Evolutionary conservation across 2,329 filamentous ascomycete species (phyloP).

Genomic region (Nothopassalora personata): DNA sequence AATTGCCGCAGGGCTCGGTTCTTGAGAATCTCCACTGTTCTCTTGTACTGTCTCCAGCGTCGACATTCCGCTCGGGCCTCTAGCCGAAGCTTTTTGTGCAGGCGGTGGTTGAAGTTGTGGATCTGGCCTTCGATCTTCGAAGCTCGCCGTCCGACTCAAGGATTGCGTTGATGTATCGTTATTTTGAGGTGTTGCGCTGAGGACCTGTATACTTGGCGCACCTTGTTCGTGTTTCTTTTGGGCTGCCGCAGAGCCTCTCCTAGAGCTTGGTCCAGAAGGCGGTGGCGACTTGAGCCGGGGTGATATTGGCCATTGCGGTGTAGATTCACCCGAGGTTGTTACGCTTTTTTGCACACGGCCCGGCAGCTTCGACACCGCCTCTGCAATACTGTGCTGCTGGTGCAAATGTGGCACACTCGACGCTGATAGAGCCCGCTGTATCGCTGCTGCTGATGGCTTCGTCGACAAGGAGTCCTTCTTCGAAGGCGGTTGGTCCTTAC

Average conservation of each 20-base stretch:
- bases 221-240: slow-evolving; percentile 37
- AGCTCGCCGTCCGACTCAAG: slow-evolving; percentile 10
- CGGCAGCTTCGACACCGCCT: slow-evolving; percentile 57
- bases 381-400: slow-evolving; percentile 45
- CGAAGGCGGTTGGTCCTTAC: slow-evolving; percentile 40
- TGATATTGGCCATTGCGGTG: slow-evolving; percentile 69
- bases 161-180: slow-evolving; percentile 28
- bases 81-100: slow-evolving; percentile 37
- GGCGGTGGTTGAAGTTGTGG: slow-evolving; percentile 32
- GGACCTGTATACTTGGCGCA: slow-evolving; percentile 43
- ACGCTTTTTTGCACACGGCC: slow-evolving; percentile 56
- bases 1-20: slow-evolving; percentile 62
- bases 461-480: slow-evolving; percentile 36
- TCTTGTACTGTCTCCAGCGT: slow-evolving; percentile 80
- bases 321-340: slow-evolving; percentile 42
- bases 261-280: slow-evolving; percentile 46
- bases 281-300: slow-evolving; percentile 70
- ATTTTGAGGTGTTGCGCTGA: slow-evolving; percentile 40
- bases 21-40: slow-evolving; percentile 38
- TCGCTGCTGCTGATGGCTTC: slow-evolving; percentile 56
- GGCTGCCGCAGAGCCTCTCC: slow-evolving; percentile 37
- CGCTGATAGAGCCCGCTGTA: slow-evolving; percentile 64
- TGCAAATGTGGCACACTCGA: slow-evolving; percentile 62
- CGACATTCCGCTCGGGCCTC: slow-evolving; percentile 38
- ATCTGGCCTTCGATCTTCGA: slow-evolving; percentile 34